Conservation (phyloP, 2,329 filamentous ascomycete genomes). For the Sporothrix curviconia region DNA sequence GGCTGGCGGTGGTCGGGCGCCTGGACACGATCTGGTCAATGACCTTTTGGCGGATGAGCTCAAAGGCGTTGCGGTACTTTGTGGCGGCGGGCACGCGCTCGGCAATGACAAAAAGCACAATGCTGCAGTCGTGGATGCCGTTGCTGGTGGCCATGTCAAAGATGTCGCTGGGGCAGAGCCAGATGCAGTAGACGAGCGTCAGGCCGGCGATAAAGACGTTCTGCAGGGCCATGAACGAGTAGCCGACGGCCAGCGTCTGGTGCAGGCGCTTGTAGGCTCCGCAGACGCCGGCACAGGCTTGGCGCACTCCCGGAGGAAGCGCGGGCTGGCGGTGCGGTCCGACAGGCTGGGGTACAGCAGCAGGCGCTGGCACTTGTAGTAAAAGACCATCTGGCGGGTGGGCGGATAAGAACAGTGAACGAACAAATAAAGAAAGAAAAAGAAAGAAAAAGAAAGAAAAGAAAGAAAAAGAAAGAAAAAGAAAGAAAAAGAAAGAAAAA, state of each 20-base stretch:
- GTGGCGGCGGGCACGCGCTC: slow-evolving; percentile 10
- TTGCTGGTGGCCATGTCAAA: slow-evolving; percentile 12
- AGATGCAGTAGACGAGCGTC: slow-evolving; percentile 28
- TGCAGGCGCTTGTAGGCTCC: slow-evolving; percentile 18
- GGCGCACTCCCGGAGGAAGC: slow-evolving; percentile 8
- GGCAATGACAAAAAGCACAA: slow-evolving; percentile 12
- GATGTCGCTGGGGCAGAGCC: slow-evolving; percentile 22
- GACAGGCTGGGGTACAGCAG: slow-evolving; percentile 4
- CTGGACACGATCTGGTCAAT: slow-evolving; percentile 7
- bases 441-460: neutral
- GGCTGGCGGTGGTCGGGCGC: slow-evolving; percentile 4
- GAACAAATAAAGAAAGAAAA: neutral
- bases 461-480: neutral
- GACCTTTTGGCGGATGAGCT: slow-evolving; percentile 8
- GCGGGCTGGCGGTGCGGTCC: neutral
- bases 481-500: neutral
- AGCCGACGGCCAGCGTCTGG: slow-evolving; percentile 7
- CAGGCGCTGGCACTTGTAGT: slow-evolving; percentile 12
- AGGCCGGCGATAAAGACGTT: slow-evolving; percentile 20
- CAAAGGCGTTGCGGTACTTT: slow-evolving; percentile 13
- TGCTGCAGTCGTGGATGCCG: slow-evolving; percentile 11
- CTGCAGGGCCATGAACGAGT: slow-evolving; percentile 9
- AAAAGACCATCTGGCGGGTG: slow-evolving; percentile 5
- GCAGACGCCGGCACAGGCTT: slow-evolving; percentile 24
- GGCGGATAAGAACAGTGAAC: neutral